These are phyloP conservation scores for Elongisporangium prolatum DNA, from an alignment of 352 stramenopile genomes.

Conservation along the genomic window DNA sequence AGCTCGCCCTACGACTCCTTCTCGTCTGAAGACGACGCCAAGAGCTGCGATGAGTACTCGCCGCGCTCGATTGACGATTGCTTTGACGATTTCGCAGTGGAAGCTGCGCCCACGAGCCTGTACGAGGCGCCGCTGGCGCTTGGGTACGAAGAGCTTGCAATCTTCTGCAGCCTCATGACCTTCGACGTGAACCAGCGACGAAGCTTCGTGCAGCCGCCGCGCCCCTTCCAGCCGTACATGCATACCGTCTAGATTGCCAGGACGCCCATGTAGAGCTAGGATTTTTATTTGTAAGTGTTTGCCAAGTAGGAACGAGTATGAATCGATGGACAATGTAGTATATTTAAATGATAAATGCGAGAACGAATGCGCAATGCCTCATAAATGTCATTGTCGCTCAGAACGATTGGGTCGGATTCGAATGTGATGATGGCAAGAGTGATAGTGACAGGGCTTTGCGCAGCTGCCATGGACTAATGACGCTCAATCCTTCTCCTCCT, in stretches of 20 bases:
- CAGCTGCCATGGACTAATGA: background rate
- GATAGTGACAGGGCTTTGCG: background rate
- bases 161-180: conserved; percentile 80
- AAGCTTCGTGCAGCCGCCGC: conserved; percentile 7
- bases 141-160: conserved; percentile 57
- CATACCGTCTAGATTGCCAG: conserved; percentile 19
- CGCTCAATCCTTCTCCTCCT: background rate
- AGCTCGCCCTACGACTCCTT: conserved; percentile 33
- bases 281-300: background rate
- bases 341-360: background rate
- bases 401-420: no score
- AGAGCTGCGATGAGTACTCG: conserved; percentile 26
- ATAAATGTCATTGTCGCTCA: background rate
- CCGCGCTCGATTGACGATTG: conserved; percentile 48
- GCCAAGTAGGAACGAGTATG: background rate
- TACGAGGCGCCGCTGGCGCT: conserved; percentile 57
- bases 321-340: background rate
- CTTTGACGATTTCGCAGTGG: conserved; percentile 3
- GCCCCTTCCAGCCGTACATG: conserved; percentile 25
- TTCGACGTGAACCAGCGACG: conserved; percentile 39
- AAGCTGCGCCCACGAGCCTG: conserved; percentile 46
- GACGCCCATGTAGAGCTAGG: background rate
- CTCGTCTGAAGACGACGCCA: conserved; percentile 33
- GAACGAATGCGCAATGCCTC: background rate
- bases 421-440: background rate